These are phyloP conservation scores for Trichoderma polysporum DNA, from an alignment of 2,329 filamentous ascomycete genomes.

Conservation along the genomic window DNA sequence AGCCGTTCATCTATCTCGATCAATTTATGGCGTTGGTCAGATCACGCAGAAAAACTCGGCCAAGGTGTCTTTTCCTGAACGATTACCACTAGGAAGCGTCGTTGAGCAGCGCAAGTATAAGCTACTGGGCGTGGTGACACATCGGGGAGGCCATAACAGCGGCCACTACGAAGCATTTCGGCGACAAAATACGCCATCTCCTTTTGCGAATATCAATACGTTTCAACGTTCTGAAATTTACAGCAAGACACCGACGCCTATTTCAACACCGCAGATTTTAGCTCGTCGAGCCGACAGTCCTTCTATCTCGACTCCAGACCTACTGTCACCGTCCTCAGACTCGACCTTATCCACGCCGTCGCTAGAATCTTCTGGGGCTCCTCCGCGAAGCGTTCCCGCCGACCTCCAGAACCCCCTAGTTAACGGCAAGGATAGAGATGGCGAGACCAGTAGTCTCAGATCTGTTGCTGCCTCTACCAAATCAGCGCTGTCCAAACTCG, in stretches of 20 bases:
- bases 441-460: conserved; percentile 50
- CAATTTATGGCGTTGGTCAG: conserved; percentile 78
- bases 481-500: conserved; percentile 52
- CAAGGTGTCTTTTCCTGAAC: conserved; percentile 89
- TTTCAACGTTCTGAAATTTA: conserved; percentile 76
- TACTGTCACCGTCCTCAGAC: conserved; percentile 41
- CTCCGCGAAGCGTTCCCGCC: conserved; percentile 35
- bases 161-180: conserved; percentile 97
- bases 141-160: conserved; percentile 93
- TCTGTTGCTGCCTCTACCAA: conserved; percentile 58
- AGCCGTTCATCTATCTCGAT: conserved; percentile 87
- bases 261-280: conserved; percentile 48
- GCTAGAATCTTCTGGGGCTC: conserved; percentile 33
- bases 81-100: conserved; percentile 77
- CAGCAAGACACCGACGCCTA: conserved; percentile 58
- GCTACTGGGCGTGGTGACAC: conserved; percentile 82
- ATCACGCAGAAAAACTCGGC: conserved; percentile 89
- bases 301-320: conserved; percentile 48
- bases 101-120: conserved; percentile 77
- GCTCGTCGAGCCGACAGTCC: conserved; percentile 43
- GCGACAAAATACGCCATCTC: conserved; percentile 74
- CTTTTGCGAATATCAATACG: conserved; percentile 78
- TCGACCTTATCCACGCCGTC: conserved; percentile 40
- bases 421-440: conserved; percentile 43
- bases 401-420: conserved; percentile 20